Evolutionary conservation across 2,329 filamentous ascomycete species (phyloP).

Genomic region (Fusarium sp.): DNA sequence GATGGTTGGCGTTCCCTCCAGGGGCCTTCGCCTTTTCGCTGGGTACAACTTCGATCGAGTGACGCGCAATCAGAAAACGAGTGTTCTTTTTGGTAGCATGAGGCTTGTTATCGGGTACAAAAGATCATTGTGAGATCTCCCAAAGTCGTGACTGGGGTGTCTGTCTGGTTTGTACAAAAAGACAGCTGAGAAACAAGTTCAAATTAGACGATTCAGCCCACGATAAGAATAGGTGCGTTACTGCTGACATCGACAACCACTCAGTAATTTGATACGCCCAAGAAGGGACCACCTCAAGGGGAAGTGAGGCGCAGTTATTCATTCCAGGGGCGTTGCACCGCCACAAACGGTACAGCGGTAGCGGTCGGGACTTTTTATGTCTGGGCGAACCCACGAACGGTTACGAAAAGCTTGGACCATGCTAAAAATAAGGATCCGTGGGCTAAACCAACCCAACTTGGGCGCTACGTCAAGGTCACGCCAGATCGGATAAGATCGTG

Average conservation of each 20-base stretch:
- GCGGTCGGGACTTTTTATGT: constrained; percentile 13
- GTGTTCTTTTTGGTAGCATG: constrained; percentile 26
- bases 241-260: constrained; percentile 35
- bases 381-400: constrained; percentile 15
- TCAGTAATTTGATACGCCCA: constrained; percentile 27
- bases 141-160: neutral
- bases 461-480: constrained; percentile 27
- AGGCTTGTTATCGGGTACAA: constrained; percentile 28
- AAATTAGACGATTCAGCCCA: constrained; percentile 24
- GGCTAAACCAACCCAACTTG: constrained; percentile 7
- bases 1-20: constrained; percentile 57
- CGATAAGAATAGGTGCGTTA: constrained; percentile 16
- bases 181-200: constrained; percentile 9
- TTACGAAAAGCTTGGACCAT: constrained; percentile 32
- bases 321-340: constrained; percentile 32
- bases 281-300: constrained; percentile 31
- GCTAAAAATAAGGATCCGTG: constrained; percentile 37
- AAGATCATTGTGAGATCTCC: constrained; percentile 36
- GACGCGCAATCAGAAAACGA: constrained; percentile 23
- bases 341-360: constrained; percentile 33
- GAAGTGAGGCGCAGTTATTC: constrained; percentile 42
- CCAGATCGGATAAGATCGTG: constrained; percentile 27
- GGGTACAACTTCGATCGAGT: constrained; percentile 18
- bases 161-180: neutral
- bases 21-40: constrained; percentile 49